Base-by-base conservation (phyloP, 345 rosid species). In the Noccaea bulbosa region DNA sequence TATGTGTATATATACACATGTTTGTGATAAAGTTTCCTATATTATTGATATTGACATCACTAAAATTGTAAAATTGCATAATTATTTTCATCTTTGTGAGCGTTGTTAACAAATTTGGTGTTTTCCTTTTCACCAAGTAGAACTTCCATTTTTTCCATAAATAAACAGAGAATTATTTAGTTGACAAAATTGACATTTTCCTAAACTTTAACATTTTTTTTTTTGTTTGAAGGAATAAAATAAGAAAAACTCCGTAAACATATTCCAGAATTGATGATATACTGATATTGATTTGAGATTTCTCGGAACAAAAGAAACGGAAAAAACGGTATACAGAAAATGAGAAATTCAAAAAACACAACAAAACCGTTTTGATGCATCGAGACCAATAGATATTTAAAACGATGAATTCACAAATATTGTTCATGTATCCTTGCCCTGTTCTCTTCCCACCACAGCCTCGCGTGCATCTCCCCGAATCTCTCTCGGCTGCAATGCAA, bases 361-460 rank as follows among this genome's bases (percentile, higher is more conserved):
- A 66, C 67, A 74, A 67, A 74, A 59, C 68, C 56, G 8, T 67
- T 48, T 43, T 8, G 35, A 58, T 74, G 14, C 60, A 49, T 15
- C 6, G 8, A 47, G 35, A 52, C 71, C 9, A 41, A 27, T 27
- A 27, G 16, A 41, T 64, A 22, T 37, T 40, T 3, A 67, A 53
- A 46, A 65, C 27, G 17, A 75, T 56, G 70, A 70, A 27, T 27
- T 90, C 70, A 89, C 81, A 94, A 83, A 90, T 87, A 94, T 15
- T 84, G 96, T 76, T 91, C 89, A 34, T 91, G 96, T 80, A 94
- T 88, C 86, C 99, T 83, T 48, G 90, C 91, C 45, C 97, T 81
- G 73, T 94, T 94, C 81, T 94, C 96, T 81, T 94, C 99, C 99
- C 99, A 94, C 99, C 99, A 91, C 6, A 94, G 16, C 67, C 93